phyloP scores from a whole-genome alignment of 805 yeast species.

The Suhomyces tanzawaensis region DNA sequence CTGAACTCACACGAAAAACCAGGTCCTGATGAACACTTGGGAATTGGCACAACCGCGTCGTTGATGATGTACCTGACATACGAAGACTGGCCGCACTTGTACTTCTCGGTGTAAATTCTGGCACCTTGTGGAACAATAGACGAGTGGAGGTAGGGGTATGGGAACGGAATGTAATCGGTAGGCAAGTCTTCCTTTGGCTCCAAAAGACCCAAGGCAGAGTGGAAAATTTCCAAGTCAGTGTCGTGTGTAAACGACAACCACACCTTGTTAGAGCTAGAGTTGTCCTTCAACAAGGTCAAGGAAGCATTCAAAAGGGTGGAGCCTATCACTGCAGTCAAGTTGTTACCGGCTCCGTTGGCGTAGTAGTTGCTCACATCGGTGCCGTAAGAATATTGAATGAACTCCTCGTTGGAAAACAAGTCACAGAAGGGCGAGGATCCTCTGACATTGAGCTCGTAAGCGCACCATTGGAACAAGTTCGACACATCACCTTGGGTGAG shows the following conservation, averaged over 20 bases:
- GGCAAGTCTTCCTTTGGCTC: constrained; percentile 44
- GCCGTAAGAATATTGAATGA: constrained; percentile 58
- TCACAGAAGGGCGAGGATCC: constrained; percentile 69
- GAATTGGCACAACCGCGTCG: constrained; percentile 40
- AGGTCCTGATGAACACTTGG: constrained; percentile 36
- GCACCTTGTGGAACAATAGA: constrained; percentile 42
- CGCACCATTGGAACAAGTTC: constrained; percentile 61
- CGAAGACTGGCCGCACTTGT: constrained; percentile 24
- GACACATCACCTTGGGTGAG: constrained; percentile 52
- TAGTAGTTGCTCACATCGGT: constrained; percentile 61
- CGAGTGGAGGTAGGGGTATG: constrained; percentile 44
- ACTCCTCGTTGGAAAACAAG: constrained; percentile 66
- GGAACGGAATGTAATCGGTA: constrained; percentile 45
- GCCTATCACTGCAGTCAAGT: constrained; percentile 57
- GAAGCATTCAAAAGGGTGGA: constrained; percentile 51
- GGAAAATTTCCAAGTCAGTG: constrained; percentile 57
- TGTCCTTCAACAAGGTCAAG: constrained; percentile 46
- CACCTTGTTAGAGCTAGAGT: constrained; percentile 45
- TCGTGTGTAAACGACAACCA: constrained; percentile 78
- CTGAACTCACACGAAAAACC: constrained; percentile 42
- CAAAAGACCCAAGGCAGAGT: constrained; percentile 63
- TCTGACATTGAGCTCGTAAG: constrained; percentile 67
- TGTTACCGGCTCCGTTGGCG: constrained; percentile 61
- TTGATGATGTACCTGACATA: constrained; percentile 40
- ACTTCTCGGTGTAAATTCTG: constrained; percentile 37